A percentile compares a stretch with the other conserved stretches of the same genome.
phyloP scores from a whole-genome alignment of 176 grass and related monocot genomes.

The Aegilops tauschii region DNA sequence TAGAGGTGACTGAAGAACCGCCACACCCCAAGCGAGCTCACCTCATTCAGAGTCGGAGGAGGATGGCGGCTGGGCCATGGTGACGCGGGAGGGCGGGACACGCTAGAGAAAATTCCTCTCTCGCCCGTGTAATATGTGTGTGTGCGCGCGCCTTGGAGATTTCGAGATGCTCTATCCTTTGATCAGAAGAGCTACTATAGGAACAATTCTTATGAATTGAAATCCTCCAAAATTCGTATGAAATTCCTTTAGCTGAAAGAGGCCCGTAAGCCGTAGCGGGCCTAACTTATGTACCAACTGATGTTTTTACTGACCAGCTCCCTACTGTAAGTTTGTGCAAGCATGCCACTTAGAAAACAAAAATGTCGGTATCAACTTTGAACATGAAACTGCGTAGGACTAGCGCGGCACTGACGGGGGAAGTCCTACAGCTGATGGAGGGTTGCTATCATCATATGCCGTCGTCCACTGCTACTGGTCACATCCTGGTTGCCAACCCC shows the following conservation, averaged over 20 bases:
- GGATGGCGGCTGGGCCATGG: fast-evolving
- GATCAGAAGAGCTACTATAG: too few relatives aligned
- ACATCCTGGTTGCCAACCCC: background rate
- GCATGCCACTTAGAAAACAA: background rate
- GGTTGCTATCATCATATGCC: background rate
- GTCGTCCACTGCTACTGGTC: background rate
- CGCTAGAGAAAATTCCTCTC: too few relatives aligned
- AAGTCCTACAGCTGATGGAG: background rate
- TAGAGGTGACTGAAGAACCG: too few relatives aligned
- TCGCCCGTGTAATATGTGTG: too few relatives aligned
- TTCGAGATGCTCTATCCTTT: too few relatives aligned
- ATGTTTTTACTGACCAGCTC: background rate
- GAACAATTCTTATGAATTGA: too few relatives aligned
- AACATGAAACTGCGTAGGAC: background rate
- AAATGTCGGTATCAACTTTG: background rate
- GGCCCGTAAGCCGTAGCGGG: background rate
- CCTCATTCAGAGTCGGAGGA: too few relatives aligned
- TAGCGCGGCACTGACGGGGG: background rate
- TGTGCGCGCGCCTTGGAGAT: too few relatives aligned
- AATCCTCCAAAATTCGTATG: too few relatives aligned
- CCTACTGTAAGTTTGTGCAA: background rate
- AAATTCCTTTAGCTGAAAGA: too few relatives aligned
- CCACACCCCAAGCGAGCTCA: too few relatives aligned
- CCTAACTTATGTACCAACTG: background rate
- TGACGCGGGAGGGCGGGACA: fast-evolving